A percentile compares a stretch with the other conserved stretches of the same genome.
Conservation (phyloP, 1,139 yeast genomes). For the Eremothecium gossypii region DNA sequence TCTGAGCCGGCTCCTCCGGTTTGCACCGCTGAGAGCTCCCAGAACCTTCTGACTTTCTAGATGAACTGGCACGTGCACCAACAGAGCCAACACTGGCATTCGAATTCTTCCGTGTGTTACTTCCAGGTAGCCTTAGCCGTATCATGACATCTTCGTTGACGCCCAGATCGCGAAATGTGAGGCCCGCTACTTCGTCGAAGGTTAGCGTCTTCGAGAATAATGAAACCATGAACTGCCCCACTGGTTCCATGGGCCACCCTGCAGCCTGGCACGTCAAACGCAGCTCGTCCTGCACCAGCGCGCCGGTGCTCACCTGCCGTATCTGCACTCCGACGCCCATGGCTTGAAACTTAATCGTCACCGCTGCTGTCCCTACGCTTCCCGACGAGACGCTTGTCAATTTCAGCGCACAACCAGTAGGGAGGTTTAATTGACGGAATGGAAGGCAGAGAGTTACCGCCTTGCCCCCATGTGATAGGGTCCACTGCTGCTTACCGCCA, state of each 20-base stretch:
- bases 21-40: neutral
- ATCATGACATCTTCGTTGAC: slow-evolving; percentile 15
- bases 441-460: slow-evolving; percentile 27
- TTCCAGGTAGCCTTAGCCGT: slow-evolving; percentile 8
- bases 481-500: slow-evolving; percentile 10
- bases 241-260: slow-evolving; percentile 9
- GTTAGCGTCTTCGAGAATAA: slow-evolving; percentile 15
- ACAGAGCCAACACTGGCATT: neutral
- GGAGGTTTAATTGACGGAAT: slow-evolving; percentile 28
- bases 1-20: neutral
- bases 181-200: slow-evolving; percentile 10
- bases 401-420: slow-evolving; percentile 29
- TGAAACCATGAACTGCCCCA: slow-evolving; percentile 13
- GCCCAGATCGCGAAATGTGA: slow-evolving; percentile 19
- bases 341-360: slow-evolving; percentile 21
- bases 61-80: neutral
- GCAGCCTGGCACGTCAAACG: slow-evolving; percentile 3
- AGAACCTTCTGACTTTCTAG: neutral
- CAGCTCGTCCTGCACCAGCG: slow-evolving; percentile 10
- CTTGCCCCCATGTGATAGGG: slow-evolving; percentile 18
- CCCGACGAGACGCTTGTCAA: slow-evolving; percentile 9
- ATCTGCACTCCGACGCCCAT: slow-evolving; percentile 13
- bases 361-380: neutral
- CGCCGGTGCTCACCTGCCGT: slow-evolving; percentile 7
- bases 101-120: neutral